Evolutionary conservation across 768 basidiomycete genomes (phyloP), one percentile per base, ranked within the genome.

Genomic region (Clavulina sp.): DNA sequence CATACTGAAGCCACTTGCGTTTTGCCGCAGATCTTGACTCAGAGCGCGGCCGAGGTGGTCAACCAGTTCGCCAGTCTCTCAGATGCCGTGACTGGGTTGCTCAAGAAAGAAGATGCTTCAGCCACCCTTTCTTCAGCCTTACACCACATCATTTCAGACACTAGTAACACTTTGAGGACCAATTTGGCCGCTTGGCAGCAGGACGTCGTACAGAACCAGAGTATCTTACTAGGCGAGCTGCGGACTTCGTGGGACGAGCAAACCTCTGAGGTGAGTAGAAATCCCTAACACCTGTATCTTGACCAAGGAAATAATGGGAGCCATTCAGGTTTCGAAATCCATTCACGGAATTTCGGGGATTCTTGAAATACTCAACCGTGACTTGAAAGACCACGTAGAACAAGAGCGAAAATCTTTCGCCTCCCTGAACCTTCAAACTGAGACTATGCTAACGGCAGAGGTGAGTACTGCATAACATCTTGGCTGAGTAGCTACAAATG

Each of bases 171-270:
- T 16, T 68, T 85, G 52, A 75, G 71, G 56, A 64, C 63, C 4
- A 70, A 73, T 40, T 74, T 78, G 41, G 60, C 61, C 2, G 59
- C 68, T n/a, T 83, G 81, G 81, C 70, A 73, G 9, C 67, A 73
- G 41, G 65, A 66, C 41, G 60, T 85, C 38, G 70, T 69, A 48
- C 63, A 65, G 32, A 70, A 69, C 30, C 77, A 71, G 53, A 69
- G 72, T 63, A 4, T 63, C 74, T 24, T 78, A 71, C 63, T 77
- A 2, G 70, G 72, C 51, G 59, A 64, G 1, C 58, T 68, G 4
- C 69, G 70, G 19, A 64, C 68, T 0, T 36, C 30, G 19, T 54
- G 48, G 23, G 34, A 31, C 6, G 68, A 64, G 13, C 72, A 74
- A 28, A 73, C 78, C 52, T 53, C 64, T n/a, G 59, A 62, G 24